phyloP scores from a whole-genome alignment of 768 basidiomycete species.

The Tulasnella sp. region DNA sequence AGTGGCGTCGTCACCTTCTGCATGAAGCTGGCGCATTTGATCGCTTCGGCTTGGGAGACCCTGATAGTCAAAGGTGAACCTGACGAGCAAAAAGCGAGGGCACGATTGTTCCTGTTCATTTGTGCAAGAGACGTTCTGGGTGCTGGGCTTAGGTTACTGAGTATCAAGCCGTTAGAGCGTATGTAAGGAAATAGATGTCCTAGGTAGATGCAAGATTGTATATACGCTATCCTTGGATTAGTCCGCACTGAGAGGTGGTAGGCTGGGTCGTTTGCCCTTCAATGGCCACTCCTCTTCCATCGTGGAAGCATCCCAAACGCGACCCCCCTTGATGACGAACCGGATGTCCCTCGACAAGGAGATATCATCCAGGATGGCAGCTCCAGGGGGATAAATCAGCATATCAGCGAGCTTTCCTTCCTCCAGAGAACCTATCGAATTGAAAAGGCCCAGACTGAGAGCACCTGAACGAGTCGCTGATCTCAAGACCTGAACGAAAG shows the following conservation, averaged over 20 bases:
- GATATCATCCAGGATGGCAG: constrained; percentile 56
- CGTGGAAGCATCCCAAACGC: constrained; percentile 61
- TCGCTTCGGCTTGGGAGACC: constrained; percentile 88
- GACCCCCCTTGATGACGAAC: constrained; percentile 62
- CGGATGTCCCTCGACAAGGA: constrained; percentile 48
- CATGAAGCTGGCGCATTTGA: constrained; percentile 81
- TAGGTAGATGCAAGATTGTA: neutral
- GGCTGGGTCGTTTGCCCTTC: constrained; percentile 46
- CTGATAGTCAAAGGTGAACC: constrained; percentile 80
- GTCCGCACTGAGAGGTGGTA: constrained; percentile 21
- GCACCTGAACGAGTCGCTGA: constrained; percentile 68
- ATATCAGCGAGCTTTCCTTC: constrained; percentile 69
- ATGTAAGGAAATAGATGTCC: constrained; percentile 56
- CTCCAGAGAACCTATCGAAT: constrained; percentile 59
- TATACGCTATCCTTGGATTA: neutral
- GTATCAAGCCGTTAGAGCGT: constrained; percentile 82
- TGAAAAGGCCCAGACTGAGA: constrained; percentile 56
- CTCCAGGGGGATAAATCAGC: constrained; percentile 57
- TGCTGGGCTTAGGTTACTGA: constrained; percentile 80
- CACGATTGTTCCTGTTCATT: constrained; percentile 84
- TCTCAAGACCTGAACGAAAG: constrained; percentile 50
- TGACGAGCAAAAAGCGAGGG: constrained; percentile 70
- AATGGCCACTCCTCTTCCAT: constrained; percentile 73
- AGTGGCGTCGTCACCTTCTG: constrained; percentile 87
- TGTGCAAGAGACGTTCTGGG: constrained; percentile 86